Percentiles rank a stretch among this genome's conserved stretches.
phyloP scores from a whole-genome alignment of 306 rosid species.

The Sicyos edulis region DNA sequence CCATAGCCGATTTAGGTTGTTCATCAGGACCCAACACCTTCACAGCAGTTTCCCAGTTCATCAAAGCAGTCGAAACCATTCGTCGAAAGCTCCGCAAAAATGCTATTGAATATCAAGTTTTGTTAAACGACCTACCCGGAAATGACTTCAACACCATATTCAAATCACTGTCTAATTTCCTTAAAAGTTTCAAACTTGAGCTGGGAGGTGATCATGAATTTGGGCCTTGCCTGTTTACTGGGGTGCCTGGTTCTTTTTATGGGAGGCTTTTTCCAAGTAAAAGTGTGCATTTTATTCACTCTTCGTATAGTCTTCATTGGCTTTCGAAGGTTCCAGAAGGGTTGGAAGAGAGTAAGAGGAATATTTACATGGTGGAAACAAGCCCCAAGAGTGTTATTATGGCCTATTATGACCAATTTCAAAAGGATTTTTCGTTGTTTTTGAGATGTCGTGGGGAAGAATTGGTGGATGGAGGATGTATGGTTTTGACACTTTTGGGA shows the following conservation, averaged over 20 bases:
- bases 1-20: conserved; percentile 26
- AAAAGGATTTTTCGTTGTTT: conserved; percentile 33
- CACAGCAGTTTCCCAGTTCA: conserved; percentile 5
- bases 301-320: conserved; percentile 42
- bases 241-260: conserved; percentile 45
- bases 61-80: not conserved
- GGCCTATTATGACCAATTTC: conserved; percentile 31
- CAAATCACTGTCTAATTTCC: conserved; percentile 30
- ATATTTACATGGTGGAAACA: conserved; percentile 20
- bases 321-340: conserved; percentile 37
- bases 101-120: conserved; percentile 27
- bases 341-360: conserved; percentile 27
- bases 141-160: conserved; percentile 50
- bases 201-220: not conserved
- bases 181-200: not conserved
- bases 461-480: conserved; percentile 28
- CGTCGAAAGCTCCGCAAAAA: not conserved
- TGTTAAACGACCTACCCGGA: conserved; percentile 41
- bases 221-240: conserved; percentile 34
- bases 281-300: conserved; percentile 37
- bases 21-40: conserved; percentile 23
- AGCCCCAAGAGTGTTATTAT: conserved; percentile 25
- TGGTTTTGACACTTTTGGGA: conserved; percentile 38
- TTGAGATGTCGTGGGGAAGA: conserved; percentile 34
- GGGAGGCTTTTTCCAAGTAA: conserved; percentile 41